Conservation (phyloP, 2,329 filamentous ascomycete genomes). For the Harringtonia aguacate region DNA sequence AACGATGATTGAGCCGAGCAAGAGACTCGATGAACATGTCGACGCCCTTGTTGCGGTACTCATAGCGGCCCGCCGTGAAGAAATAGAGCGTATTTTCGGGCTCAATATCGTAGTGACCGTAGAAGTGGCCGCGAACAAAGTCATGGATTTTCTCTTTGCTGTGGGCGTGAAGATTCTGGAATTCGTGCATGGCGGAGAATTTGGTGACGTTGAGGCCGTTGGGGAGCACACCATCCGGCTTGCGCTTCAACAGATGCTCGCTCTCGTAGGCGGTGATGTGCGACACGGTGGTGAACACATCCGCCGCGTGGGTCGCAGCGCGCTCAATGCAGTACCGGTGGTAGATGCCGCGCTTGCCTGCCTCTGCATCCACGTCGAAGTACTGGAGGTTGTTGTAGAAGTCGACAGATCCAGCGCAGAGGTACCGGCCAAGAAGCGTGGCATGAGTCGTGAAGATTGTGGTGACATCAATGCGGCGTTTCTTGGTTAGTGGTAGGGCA, state of each 20-base stretch:
- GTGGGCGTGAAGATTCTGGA: constrained; percentile 94
- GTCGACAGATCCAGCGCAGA: constrained; percentile 93
- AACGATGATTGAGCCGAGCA: constrained; percentile 83
- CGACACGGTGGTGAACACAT: constrained; percentile 97
- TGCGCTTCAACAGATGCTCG: constrained; percentile 93
- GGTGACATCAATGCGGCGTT: constrained; percentile 88
- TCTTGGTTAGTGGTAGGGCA: constrained; percentile 82
- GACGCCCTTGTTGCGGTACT: constrained; percentile 96
- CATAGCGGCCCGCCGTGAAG: constrained; percentile 94
- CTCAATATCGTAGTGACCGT: constrained; percentile 95
- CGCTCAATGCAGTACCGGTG: constrained; percentile 97
- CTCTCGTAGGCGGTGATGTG: constrained; percentile 98
- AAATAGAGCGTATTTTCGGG: constrained; percentile 95
- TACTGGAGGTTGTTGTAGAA: constrained; percentile 98
- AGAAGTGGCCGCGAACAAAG: constrained; percentile 96
- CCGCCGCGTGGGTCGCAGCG: constrained; percentile 78
- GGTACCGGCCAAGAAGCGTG: constrained; percentile 86
- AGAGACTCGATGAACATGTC: constrained; percentile 99
- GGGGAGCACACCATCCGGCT: constrained; percentile 90
- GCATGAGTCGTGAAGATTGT: constrained; percentile 99
- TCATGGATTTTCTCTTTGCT: constrained; percentile 97
- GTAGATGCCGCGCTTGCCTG: constrained; percentile 96
- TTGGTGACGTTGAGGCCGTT: constrained; percentile 98
- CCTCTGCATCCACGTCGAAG: constrained; percentile 94
- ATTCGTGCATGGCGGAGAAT: constrained; percentile 96